Conservation (phyloP, 371 early-diverging fungal species). For the Mortierella sp. region DNA sequence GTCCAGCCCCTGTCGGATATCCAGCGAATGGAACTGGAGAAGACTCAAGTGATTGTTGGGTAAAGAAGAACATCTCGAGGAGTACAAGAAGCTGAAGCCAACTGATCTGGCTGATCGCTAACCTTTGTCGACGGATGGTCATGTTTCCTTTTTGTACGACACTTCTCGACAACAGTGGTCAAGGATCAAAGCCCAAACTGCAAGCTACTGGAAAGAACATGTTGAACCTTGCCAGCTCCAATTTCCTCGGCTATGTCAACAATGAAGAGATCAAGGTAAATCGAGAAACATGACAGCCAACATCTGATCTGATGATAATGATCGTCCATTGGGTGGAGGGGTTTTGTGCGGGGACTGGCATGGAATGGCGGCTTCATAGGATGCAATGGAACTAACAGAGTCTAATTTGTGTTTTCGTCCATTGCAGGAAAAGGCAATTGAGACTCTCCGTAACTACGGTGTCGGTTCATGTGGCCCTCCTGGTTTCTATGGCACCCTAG, state of each 20-base stretch:
- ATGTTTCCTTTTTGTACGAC: too few species aligned
- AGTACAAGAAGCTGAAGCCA: too few species aligned
- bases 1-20: constrained; percentile 80
- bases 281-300: not conserved
- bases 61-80: constrained; percentile 21
- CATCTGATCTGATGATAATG: not conserved
- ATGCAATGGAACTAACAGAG: not conserved
- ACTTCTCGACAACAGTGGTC: constrained; percentile 43
- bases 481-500: constrained; percentile 99
- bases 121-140: too few species aligned
- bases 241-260: constrained; percentile 87
- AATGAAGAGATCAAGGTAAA: constrained; percentile 76
- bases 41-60: constrained; percentile 81
- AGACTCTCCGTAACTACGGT: constrained; percentile 94
- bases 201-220: constrained; percentile 64
- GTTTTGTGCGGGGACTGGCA: too few species aligned
- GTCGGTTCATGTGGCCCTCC: constrained; percentile 99
- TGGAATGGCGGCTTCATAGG: not conserved
- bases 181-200: constrained; percentile 67
- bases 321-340: too few species aligned
- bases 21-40: constrained; percentile 83
- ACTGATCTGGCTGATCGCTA: too few species aligned
- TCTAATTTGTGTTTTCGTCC: not conserved
- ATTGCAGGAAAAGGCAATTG: constrained; percentile 88
- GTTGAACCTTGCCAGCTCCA: constrained; percentile 87